Base-by-base conservation (phyloP, 345 rosid genomes). In the Ceriops zippeliana region DNA sequence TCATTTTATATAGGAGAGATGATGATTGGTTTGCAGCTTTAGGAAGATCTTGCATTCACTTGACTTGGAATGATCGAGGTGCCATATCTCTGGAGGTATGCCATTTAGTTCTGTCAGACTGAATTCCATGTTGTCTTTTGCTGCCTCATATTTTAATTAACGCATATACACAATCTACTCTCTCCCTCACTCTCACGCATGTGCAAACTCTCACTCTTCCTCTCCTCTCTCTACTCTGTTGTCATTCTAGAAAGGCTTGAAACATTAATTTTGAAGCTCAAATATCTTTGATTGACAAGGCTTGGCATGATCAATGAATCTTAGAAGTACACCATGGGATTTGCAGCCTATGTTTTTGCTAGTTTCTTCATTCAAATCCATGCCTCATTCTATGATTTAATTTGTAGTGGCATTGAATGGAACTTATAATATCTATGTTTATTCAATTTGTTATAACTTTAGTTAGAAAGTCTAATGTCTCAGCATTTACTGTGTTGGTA, bases 11-110 rank as follows among this genome's bases (percentile, higher is more conserved):
- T 70, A 93, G 99, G 91, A 91, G 99, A 85, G 92, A 88, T 57
- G 90, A 93, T 85, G 83, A 87, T 74, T 93, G 99, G 99, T 93
- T 93, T 79, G 87, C 93, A 47, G 86, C 97, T 59, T 74, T 93
- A 38, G 96, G 97, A 63, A 87, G 86, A 58, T 85, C 87, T 51
- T 93, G 98, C 77, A 89, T 93, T 80, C 97, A 93, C 77, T 82
- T 91, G 79, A 91, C 98, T 32, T 93, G 99, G 99, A 81, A 81
- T 67, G 97, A 88, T 62, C 83, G 91, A 42, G 96, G 96, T 70
- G 96, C 97, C 53, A 86, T 91, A 73, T 93, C 97, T 70, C 91
- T 93, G 16, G 96, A 89, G 96, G 98, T 89, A 76, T 73, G 76
- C 67, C 27, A 42, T 46, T 17, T 35, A 28, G 21, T 62, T 54